A percentile compares a stretch with the other conserved stretches of the same genome.
phyloP scores from a whole-genome alignment of 2,329 filamentous ascomycete species.

The Sporothrix inflata region DNA sequence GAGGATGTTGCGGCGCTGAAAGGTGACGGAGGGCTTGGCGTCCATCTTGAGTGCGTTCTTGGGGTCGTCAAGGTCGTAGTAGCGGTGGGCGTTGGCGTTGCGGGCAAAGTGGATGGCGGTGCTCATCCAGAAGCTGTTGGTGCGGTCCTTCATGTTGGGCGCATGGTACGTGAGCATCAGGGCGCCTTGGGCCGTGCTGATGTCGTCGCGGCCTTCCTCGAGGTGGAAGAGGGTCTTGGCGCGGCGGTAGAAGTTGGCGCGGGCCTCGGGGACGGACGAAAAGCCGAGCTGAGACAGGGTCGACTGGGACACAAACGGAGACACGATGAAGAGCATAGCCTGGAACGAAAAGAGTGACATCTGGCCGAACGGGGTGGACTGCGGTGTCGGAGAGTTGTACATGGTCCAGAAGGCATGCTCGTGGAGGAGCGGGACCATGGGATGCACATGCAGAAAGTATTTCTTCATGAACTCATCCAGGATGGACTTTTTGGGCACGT shows the following conservation, averaged over 20 bases:
- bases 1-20: conserved; percentile 59
- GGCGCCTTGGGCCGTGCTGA: conserved; percentile 46
- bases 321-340: conserved; percentile 47
- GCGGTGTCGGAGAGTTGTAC: conserved; percentile 36
- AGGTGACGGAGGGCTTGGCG: conserved; percentile 61
- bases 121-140: conserved; percentile 30
- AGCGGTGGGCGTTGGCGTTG: conserved; percentile 24
- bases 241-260: conserved; percentile 24
- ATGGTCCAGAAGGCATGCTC: conserved; percentile 53
- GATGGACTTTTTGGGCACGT: conserved; percentile 45
- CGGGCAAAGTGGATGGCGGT: conserved; percentile 29
- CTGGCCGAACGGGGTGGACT: conserved; percentile 34
- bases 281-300: conserved; percentile 22
- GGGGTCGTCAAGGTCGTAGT: conserved; percentile 33
- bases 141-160: conserved; percentile 22
- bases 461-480: conserved; percentile 52
- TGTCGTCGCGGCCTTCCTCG: conserved; percentile 46
- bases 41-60: not conserved
- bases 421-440: conserved; percentile 47
- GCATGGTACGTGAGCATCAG: conserved; percentile 50
- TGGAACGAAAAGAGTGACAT: conserved; percentile 51
- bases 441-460: conserved; percentile 52
- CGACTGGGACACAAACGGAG: conserved; percentile 15
- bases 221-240: conserved; percentile 49
- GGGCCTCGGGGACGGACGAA: conserved; percentile 20